Base-by-base conservation (phyloP, 78 protist species). In the Dictyostelium intermedium region DNA sequence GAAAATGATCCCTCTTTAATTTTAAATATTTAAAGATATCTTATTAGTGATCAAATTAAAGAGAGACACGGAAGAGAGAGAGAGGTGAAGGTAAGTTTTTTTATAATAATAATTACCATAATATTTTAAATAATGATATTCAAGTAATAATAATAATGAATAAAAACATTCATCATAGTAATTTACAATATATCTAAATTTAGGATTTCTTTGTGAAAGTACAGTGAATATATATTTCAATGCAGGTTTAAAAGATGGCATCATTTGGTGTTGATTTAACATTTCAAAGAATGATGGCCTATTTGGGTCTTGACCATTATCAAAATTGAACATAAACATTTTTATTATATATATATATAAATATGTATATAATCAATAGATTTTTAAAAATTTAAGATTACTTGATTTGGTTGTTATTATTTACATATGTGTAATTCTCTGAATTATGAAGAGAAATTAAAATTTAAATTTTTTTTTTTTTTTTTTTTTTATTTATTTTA, bases 261-360 rank as follows among this genome's bases (percentile, higher is more conserved):
- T 92, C 96, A 92, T 92, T 25, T 92, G 93, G 70, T 47, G 76
- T 50, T 92, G 96, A 23, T 91, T 91, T 76, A 92, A 81, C 96
- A 92, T 92, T 79, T 92, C 96, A 92, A 92, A 92, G 82, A 92
- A 92, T 53, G 96, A 92, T 35, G 96, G 96, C 50, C 96, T 72
- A 80, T 89, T 89, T 8, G 94, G 94, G 70, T 89, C 94, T 1
- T 56, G 66, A 45, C 94, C 94, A 89, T 89, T 89, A 53, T 80
- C 73, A 70, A 89, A 89, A 25, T 89, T 89, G 18, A 89, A 89
- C 56, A 89, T 35, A 69, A 89, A 89, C 94, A 81, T 81, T 56
- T 56, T 56, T 56, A 7, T 53, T 53, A 16, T 53, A 61, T 61
- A 23, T 20, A 7, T 61, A 61, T 61, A 1, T 61, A 10, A n/a